Base-by-base conservation (phyloP, 257 asterid species). In the Lavandula angustifolia region DNA sequence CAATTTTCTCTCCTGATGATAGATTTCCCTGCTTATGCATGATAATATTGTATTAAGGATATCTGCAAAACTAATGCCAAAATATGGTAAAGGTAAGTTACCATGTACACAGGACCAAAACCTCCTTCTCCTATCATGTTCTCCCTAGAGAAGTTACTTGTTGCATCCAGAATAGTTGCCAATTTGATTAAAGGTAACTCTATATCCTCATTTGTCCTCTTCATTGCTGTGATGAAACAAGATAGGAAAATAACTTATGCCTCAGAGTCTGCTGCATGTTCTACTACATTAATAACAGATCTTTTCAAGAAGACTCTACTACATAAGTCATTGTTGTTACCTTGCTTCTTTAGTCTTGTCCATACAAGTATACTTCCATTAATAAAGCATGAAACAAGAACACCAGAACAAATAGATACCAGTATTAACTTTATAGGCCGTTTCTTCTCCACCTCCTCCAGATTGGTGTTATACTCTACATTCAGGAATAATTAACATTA, bases 101-200 rank as follows among this genome's bases (percentile, higher is more conserved):
- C 86, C 86, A 12, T 43, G 76, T 75, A 78, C n/a, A 80, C 80
- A 49, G 67, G 72, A 35, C 84, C 87, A 55, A 79, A 82, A 3
- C 87, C 87, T 22, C 87, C 85, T 53, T 72, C 69, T 14, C 83
- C 83, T 1, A 80, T 53, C 16, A 71, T 46, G 32, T 81, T 81
- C 10, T 64, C 58, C 4, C 9, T 9, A 32, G 81, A 71, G 49
- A 82, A 82, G 53, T 69, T 70, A 43, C 62, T 58, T 1, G 87
- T 76, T 2, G 87, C 82, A 4, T 62, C 64, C 51, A 43, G 33
- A 52, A 82, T 37, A 31, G 64, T 68, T 2, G 55, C 79, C 41
- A 71, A 32, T 32, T 66, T 43, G 54, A 79, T 71, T n/a, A 67
- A 37, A 22, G 84, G 83, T 9, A 79, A 70, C 3, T 82, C 83